Evolutionary conservation across 805 yeast species (phyloP).

Genomic region (Saccharomycopsis synnaedendra): DNA sequence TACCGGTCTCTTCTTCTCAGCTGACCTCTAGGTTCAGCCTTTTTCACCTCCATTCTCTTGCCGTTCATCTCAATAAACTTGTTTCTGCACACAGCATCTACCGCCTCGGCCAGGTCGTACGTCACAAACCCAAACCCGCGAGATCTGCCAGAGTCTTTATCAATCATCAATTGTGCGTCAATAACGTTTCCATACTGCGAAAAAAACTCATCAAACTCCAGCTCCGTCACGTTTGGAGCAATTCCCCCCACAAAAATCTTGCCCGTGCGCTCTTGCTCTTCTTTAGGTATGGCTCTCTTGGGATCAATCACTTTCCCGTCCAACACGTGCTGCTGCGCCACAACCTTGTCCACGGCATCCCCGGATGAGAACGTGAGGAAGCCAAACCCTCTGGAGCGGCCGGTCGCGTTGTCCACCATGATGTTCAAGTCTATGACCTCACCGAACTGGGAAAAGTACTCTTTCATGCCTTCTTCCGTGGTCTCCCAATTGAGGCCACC

Average conservation of each 20-base stretch:
- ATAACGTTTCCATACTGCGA: constrained; percentile 82
- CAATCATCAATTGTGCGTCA: constrained; percentile 95
- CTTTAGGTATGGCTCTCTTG: constrained; percentile 93
- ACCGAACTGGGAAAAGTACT: constrained; percentile 81
- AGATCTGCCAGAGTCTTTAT: constrained; percentile 92
- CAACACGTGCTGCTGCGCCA: constrained; percentile 74
- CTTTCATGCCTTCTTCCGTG: constrained; percentile 72
- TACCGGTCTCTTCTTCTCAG: constrained; percentile 31
- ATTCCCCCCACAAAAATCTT: constrained; percentile 97
- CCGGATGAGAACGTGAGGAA: constrained; percentile 79
- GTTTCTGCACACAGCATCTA: constrained; percentile 75
- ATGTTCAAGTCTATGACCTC: constrained; percentile 80
- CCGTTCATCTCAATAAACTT: constrained; percentile 80
- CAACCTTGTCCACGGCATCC: constrained; percentile 75
- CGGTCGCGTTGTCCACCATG: constrained; percentile 82
- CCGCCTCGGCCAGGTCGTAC: constrained; percentile 89
- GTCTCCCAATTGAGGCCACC: constrained; percentile 99
- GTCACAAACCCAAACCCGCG: constrained; percentile 97
- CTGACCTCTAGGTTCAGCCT: constrained; percentile 75
- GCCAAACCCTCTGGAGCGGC: constrained; percentile 91
- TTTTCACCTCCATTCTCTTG: constrained; percentile 70
- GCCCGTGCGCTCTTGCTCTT: constrained; percentile 94
- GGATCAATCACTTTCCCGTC: constrained; percentile 98
- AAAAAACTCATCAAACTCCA: constrained; percentile 79
- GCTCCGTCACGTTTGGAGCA: constrained; percentile 85